Evolutionary conservation across 2,329 filamentous ascomycete genomes (phyloP), one percentile per base, ranked within the genome.

Genomic region (Hypocrella siamensis): DNA sequence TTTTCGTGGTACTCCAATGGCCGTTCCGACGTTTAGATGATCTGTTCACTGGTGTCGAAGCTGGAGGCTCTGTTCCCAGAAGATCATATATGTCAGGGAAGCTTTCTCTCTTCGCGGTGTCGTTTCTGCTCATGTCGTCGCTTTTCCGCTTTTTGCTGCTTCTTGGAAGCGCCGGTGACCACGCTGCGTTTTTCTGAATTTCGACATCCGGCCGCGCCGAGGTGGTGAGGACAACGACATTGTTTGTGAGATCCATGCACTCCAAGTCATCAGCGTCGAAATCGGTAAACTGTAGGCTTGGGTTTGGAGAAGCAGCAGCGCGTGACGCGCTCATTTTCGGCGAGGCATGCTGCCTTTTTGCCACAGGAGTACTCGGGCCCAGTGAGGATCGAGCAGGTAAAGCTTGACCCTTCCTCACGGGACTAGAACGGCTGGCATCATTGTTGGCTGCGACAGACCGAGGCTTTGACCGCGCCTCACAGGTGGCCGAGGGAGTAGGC

Each of bases 31-130:
- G 47, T 27, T 34, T 30, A 14, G 35, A 28, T 12, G 40, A 45
- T 31, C 43, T 42, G 10, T 40, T 46, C 11, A 40, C 36, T 4
- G 56, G 54, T n/a, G 54, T 57, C 3, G 52, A 48, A 16, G 43
- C 42, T 12, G 49, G 56, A 26, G 52, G 54, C 10, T 54, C 46
- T 11, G 57, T 60, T 18, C 57, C 62, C 9, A 60, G 46, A 30
- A 63, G 49, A 30, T 69, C 56, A 38, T 65, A 60, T 6, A 74
- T 62, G 38, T 74, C 67, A 0, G 65, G 66, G 28, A 69, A 73
- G 14, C 65, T 58, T 21, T 61, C 60, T 11, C 60, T 47, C 4
- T 55, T 49, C 12, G 46, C 49, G 11, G 47, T 45, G 10, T 53
- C 47, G 17, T 47, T 43, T 35, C 49, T 56, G 37, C 43, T 56